A percentile compares a stretch with the other conserved stretches of the same genome.
These are phyloP conservation scores for Syncephalastrum contaminatum DNA, from an alignment of 371 early-diverging fungal genomes.

Conservation along the genomic window DNA sequence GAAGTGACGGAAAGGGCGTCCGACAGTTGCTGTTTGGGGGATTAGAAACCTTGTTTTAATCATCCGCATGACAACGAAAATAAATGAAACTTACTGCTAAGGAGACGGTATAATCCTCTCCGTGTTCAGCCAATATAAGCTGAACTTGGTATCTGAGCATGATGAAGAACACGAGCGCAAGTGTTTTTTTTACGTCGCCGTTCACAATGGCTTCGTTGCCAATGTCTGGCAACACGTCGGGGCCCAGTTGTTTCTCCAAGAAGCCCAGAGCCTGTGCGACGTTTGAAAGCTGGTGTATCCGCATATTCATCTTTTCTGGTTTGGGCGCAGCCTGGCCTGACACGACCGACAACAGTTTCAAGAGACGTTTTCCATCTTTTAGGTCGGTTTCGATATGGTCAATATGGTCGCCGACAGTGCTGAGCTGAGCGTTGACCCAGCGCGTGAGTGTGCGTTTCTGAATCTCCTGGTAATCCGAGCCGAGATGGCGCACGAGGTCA, in stretches of 20 bases:
- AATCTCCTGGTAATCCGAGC: conserved; percentile 55
- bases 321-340: conserved; percentile 53
- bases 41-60: conserved; percentile 2
- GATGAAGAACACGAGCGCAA: conserved; percentile 83
- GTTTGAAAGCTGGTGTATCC: conserved; percentile 82
- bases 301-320: conserved; percentile 65
- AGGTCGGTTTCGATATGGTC: conserved; percentile 57
- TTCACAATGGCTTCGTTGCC: conserved; percentile 85
- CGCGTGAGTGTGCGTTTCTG: conserved; percentile 80
- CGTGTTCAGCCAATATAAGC: conserved; percentile 47
- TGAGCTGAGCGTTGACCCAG: conserved; percentile 81
- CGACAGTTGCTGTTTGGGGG: too few relatives aligned
- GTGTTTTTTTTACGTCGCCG: conserved; percentile 81
- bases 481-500: conserved; percentile 38
- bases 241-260: conserved; percentile 60
- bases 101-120: conserved; percentile 36
- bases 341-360: conserved; percentile 61
- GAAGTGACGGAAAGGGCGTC: too few relatives aligned
- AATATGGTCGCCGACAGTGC: conserved; percentile 38
- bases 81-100: conserved; percentile 27
- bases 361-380: conserved; percentile 61
- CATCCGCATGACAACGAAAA: background rate
- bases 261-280: conserved; percentile 72
- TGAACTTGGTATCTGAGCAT: conserved; percentile 73
- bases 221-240: conserved; percentile 70